A percentile compares a stretch with the other conserved stretches of the same genome.
Conservation (phyloP, 2,329 filamentous ascomycete species). For the Epichloe typhina region DNA sequence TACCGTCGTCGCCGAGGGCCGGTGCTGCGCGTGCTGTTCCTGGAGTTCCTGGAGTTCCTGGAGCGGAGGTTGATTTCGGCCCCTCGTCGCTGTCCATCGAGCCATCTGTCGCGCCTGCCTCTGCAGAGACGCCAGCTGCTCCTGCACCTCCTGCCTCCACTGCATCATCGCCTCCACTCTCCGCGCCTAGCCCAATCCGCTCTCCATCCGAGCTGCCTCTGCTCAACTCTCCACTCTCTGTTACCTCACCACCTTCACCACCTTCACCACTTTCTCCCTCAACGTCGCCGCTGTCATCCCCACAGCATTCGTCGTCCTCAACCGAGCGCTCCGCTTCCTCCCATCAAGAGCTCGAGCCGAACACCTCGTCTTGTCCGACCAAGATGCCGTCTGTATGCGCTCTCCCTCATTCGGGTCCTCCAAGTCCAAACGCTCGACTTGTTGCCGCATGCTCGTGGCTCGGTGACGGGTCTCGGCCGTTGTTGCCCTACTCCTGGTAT, state of each 20-base stretch:
- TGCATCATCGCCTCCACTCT: conserved; percentile 22
- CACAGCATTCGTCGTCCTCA: conserved; percentile 13
- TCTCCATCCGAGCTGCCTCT: conserved; percentile 20
- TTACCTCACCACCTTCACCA: conserved; percentile 16
- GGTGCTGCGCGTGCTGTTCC: background rate
- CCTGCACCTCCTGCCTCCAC: conserved; percentile 9
- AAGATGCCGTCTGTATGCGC: conserved; percentile 44
- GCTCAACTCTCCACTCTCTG: conserved; percentile 28
- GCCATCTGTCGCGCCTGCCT: background rate
- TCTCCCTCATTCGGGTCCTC: conserved; percentile 4
- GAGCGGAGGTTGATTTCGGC: background rate
- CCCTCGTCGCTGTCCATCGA: background rate
- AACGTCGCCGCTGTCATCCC: conserved; percentile 18
- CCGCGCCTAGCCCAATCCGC: conserved; percentile 4
- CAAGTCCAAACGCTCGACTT: conserved; percentile 1
- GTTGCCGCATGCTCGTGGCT: conserved; percentile 6
- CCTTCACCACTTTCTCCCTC: conserved; percentile 14
- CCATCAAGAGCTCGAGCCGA: conserved; percentile 14
- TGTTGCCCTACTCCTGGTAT: conserved; percentile 8
- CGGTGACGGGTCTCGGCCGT: conserved; percentile 8
- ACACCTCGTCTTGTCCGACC: conserved; percentile 20
- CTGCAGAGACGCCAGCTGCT: background rate
- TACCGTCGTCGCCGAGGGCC: conserved; percentile 3
- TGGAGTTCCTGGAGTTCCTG: background rate
- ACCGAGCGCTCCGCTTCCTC: conserved; percentile 14